Conservation (phyloP, 257 asterid genomes). For the Solanum arcanum region DNA sequence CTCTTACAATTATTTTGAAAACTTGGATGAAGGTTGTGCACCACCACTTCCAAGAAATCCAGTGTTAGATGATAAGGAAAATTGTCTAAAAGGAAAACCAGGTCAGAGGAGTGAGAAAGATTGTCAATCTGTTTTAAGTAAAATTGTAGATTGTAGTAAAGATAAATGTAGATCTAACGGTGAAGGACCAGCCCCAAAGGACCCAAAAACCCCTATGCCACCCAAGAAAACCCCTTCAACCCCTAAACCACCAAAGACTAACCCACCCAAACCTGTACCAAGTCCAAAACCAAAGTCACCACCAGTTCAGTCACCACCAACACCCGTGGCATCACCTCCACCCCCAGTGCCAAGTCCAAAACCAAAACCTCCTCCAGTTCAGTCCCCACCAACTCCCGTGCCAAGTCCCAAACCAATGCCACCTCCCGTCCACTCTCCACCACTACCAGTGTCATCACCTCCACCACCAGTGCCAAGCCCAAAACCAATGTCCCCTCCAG, state of each 20-base stretch:
- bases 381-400: not conserved
- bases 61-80: slow-evolving; percentile 17
- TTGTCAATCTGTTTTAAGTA: slow-evolving; percentile 19
- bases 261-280: not conserved
- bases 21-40: slow-evolving; percentile 25
- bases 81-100: slow-evolving; percentile 27
- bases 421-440: not conserved
- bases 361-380: not conserved
- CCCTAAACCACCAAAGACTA: not conserved
- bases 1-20: slow-evolving; percentile 43
- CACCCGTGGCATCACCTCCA: not conserved
- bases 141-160: slow-evolving; percentile 34
- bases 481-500: not conserved
- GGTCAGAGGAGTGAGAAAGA: slow-evolving; percentile 29
- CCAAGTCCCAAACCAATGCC: not conserved
- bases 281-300: not conserved
- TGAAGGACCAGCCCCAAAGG: not conserved
- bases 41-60: slow-evolving; percentile 10
- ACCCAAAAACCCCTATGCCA: not conserved
- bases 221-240: not conserved
- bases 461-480: not conserved
- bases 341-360: not conserved
- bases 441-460: not conserved
- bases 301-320: not conserved
- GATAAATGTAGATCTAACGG: slow-evolving; percentile 25